Evolutionary conservation across 306 rosid genomes (phyloP), one percentile per base, ranked within the genome.

Genomic region (Citrullus amarus): DNA sequence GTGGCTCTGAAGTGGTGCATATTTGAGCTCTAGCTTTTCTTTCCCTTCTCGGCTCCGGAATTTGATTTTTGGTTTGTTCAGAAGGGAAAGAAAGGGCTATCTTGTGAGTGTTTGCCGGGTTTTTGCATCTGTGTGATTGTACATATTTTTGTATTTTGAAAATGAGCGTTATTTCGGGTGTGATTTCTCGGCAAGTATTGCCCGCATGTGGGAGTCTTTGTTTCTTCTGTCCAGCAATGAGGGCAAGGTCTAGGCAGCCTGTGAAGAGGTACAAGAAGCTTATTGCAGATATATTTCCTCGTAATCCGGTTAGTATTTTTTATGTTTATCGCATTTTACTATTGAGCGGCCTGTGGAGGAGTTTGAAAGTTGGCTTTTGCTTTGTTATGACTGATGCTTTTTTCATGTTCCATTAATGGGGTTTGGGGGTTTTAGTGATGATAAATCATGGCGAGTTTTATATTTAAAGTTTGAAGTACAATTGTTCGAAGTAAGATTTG

Each of bases 211-310:
- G 97, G 16, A 71, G 44, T 81, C 96, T 96, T 60, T 96, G 99
- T 81, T 84, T 96, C 88, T 91, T 91, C 79, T 96, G 97, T 85
- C 99, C 99, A 11, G 83, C 87, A 28, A n/a, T 96, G 86, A 86
- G 97, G 83, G 83, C 97, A 68, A 86, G 99, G 90, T 96, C 99
- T 36, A 88, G 98, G 77, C 99, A 96, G 86, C 99, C 99, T 36
- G 97, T 96, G 54, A 96, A 96, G 93, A 90, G 99, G 86, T 96
- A 96, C 93, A 96, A 96, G 97, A 96, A 91, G 89, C 92, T 96
- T 83, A 90, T 96, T 43, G 90, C 98, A 61, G 98, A 92, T 9
- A 91, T 91, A 84, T 92, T 96, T 54, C 99, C 99, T 77, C 97
- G 92, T 18, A 86, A 88, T 71, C 90, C 82, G 99, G 99, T 95